Percentiles rank a stretch among this genome's conserved stretches.
Conservation (phyloP, 768 basidiomycete species). For the Coprinopsis sp. region DNA sequence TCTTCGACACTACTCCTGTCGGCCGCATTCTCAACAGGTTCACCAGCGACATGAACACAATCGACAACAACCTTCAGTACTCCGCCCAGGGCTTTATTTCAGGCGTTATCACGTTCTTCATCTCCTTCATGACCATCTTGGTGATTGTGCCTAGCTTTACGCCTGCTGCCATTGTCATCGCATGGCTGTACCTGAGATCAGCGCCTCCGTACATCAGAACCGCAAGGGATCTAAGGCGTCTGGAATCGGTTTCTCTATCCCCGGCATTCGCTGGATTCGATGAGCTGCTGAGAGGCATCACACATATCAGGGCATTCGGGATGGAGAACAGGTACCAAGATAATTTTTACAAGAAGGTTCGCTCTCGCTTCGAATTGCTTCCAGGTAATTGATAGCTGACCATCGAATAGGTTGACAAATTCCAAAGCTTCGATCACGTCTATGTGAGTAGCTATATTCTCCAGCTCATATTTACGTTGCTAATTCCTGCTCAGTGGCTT, state of each 20-base stretch:
- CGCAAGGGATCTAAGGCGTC: constrained; percentile 61
- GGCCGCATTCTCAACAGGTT: constrained; percentile 80
- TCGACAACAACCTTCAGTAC: constrained; percentile 58
- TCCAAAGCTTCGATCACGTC: constrained; percentile 67
- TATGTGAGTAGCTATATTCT: constrained; percentile 45
- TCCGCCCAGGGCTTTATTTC: constrained; percentile 52
- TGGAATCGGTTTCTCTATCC: constrained; percentile 63
- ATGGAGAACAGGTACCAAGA: constrained; percentile 68
- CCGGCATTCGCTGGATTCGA: constrained; percentile 74
- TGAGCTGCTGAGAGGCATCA: constrained; percentile 61
- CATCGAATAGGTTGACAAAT: constrained; percentile 47
- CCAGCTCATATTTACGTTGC: constrained; percentile 15
- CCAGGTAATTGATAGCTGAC: background rate
- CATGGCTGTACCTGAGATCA: constrained; percentile 62
- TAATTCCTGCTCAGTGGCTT: constrained; percentile 44
- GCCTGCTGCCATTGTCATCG: constrained; percentile 63
- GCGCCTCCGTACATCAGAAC: constrained; percentile 57
- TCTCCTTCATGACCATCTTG: constrained; percentile 61
- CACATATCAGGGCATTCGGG: constrained; percentile 66
- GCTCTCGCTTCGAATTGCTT: constrained; percentile 3
- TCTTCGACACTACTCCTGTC: constrained; percentile 71
- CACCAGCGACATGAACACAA: constrained; percentile 69
- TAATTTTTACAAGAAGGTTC: constrained; percentile 52
- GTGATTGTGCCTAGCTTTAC: constrained; percentile 59
- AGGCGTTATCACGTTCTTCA: constrained; percentile 56